Percentiles rank a stretch among this genome's conserved stretches.
phyloP scores from a whole-genome alignment of 2,329 filamentous ascomycete species.

The Exophiala lecanii-corni region DNA sequence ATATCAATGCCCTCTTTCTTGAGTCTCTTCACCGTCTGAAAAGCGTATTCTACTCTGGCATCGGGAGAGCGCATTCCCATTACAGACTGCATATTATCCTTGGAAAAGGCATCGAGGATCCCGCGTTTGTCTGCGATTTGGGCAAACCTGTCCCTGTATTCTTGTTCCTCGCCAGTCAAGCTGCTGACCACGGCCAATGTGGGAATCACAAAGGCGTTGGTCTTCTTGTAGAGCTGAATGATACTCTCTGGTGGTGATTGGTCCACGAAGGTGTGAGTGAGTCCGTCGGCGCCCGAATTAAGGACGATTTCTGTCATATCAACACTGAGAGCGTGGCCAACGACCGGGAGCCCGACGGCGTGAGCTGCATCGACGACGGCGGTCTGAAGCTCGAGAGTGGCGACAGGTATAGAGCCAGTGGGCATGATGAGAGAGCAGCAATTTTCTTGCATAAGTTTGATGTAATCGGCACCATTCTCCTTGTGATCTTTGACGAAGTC shows the following conservation, averaged over 20 bases:
- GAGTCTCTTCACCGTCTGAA: constrained; percentile 22
- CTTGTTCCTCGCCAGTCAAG: constrained; percentile 23
- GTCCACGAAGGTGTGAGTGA: constrained; percentile 28
- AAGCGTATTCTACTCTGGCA: constrained; percentile 23
- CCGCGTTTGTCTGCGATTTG: constrained; percentile 24
- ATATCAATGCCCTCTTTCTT: constrained; percentile 29
- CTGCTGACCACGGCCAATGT: constrained; percentile 20
- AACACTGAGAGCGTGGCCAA: constrained; percentile 23
- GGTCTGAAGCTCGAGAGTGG: constrained; percentile 37
- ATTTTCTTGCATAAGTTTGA: constrained; percentile 28
- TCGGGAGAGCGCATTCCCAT: constrained; percentile 25
- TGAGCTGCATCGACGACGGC: constrained; percentile 25
- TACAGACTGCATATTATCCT: constrained; percentile 27
- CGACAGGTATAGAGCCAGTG: constrained; percentile 26
- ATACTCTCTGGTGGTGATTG: constrained; percentile 22
- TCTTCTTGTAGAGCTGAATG: constrained; percentile 24
- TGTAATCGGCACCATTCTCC: constrained; percentile 24
- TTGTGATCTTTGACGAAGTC: constrained; percentile 24
- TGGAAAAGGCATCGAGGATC: constrained; percentile 25
- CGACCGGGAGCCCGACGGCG: constrained; percentile 14
- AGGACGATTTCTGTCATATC: constrained; percentile 26
- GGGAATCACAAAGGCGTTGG: constrained; percentile 26
- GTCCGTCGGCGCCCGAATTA: constrained; percentile 25
- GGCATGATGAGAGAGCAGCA: constrained; percentile 25
- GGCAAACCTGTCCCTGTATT: constrained; percentile 22